Evolutionary conservation across 768 basidiomycete genomes (phyloP), one percentile per base, ranked within the genome.

Genomic region (Lactifluus rugatus): DNA sequence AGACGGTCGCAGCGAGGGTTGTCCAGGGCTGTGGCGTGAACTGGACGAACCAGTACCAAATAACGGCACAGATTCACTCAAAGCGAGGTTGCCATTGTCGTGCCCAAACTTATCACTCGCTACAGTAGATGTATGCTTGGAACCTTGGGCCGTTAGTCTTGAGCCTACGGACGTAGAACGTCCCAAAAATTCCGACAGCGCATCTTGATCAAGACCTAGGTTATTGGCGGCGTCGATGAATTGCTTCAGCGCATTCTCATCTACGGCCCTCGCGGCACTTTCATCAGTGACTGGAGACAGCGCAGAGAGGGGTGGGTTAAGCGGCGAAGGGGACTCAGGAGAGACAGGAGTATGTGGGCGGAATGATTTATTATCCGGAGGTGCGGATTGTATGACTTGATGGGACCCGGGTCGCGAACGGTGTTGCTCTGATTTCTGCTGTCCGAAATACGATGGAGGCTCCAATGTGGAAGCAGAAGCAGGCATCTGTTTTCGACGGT

Each of bases 181-280:
- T 56, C 78, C 76, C 45, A 92, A 72, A 32, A 92, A 71, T 56
- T 83, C 88, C 49, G 80, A 85, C 60, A 93, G 68, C 28, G 81
- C 87, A 16, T 70, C 75, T 65, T 83, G 83, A 70, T 90, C 86
- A 36, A 92, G 76, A 31, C 88, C 89, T 37, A 91, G 79, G 64
- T 82, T 82, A 13, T 75, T 77, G 2, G 87, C 89, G 23, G 88
- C 89, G 66, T 83, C 81, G 63, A 87, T 89, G 25, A 93, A 70
- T 67, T 89, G 86, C 67, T 76, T 80, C 54, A 91, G 72, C 16
- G 85, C 84, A 50, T 73, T 73, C 23, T 78, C 74, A 61, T 82
- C 77, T 16, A 68, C 65, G 41, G 74, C 50, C 2, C 31, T 48
- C 50, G 34, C 11, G 19, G 41, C 42, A 19, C 52, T 19, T 23